Conservation (phyloP, 2,329 filamentous ascomycete genomes). For the Metarhizium album region DNA sequence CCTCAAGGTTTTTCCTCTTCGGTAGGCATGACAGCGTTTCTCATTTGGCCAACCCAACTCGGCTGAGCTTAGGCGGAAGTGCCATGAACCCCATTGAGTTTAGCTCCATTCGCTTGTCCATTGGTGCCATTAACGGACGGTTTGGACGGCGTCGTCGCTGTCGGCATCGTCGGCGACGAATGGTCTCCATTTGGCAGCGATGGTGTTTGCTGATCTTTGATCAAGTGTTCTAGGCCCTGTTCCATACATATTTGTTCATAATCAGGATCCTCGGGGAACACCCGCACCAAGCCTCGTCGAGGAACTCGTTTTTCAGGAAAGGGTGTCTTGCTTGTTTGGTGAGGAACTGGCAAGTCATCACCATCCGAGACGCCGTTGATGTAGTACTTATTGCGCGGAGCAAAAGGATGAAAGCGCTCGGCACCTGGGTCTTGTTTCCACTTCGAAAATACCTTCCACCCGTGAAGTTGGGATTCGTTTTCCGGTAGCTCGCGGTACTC, state of each 20-base stretch:
- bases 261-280: slow-evolving; percentile 45
- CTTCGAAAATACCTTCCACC: slow-evolving; percentile 35
- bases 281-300: slow-evolving; percentile 41
- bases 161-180: slow-evolving; percentile 33
- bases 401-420: slow-evolving; percentile 39
- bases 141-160: slow-evolving; percentile 15
- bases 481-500: slow-evolving; percentile 50
- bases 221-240: slow-evolving; percentile 45
- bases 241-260: slow-evolving; percentile 44
- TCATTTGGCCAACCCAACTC: background rate
- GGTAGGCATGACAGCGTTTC: background rate
- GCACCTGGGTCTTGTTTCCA: slow-evolving; percentile 50
- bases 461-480: slow-evolving; percentile 32
- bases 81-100: slow-evolving; percentile 21
- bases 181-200: slow-evolving; percentile 35
- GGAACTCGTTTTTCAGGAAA: slow-evolving; percentile 45
- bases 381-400: slow-evolving; percentile 48
- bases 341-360: slow-evolving; percentile 37
- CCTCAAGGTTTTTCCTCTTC: background rate
- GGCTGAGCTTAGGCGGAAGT: slow-evolving; percentile 1
- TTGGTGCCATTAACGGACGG: slow-evolving; percentile 21
- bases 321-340: slow-evolving; percentile 39
- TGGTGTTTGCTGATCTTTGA: slow-evolving; percentile 34
- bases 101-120: slow-evolving; percentile 15
- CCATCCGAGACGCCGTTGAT: slow-evolving; percentile 42